Evolutionary conservation across 352 stramenopile genomes (phyloP), one percentile per base, ranked within the genome.

Genomic region (Thraustochytrium striatum): DNA sequence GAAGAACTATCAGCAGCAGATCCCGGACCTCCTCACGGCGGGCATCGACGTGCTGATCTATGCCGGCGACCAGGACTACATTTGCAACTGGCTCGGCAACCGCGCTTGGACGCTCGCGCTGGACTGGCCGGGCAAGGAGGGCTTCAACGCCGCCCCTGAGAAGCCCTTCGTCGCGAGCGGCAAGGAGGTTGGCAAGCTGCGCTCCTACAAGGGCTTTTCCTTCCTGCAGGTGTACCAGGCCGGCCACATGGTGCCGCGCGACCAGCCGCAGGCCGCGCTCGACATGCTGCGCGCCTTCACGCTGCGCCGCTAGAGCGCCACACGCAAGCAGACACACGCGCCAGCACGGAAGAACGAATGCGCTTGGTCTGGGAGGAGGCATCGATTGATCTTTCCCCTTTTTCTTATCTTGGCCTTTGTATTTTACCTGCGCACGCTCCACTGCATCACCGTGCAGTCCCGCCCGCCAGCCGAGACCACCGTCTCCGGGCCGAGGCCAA

Each of bases 51-150:
- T 96, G 11, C 86, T 98, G 28, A 92, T 98, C 68, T 98, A 98
- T 86, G 90, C 92, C 11, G 95, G 95, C 69, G 95, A 99, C 84
- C 87, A 92, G 28, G 95, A 98, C 82, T 93, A 98, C 79, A 97
- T 98, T 84, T 98, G 92, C 86, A 98, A 99, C 83, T 98, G 96
- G 87, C 83, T 97, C 53, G 95, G 95, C 30, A 98, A 97, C 39
- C 81, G 96, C 73, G 94, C 93, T 33, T 98, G 94, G 94, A 96
- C 92, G 0, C 83, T 92, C 33, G 87, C 81, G 3, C 85, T 99
- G 47, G 88, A 97, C 36, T 99, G 95, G 95, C 87, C 80, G 33
- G 92, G 94, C 55, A 89, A 92, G 82, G 72, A 84, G 11, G 85
- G 88, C 13, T 98, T 98, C 85, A 91, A 93, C 43, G 73, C 32